A percentile compares a stretch with the other conserved stretches of the same genome.
Conservation (phyloP, 768 basidiomycete species). For the Psilocybe azurescens region DNA sequence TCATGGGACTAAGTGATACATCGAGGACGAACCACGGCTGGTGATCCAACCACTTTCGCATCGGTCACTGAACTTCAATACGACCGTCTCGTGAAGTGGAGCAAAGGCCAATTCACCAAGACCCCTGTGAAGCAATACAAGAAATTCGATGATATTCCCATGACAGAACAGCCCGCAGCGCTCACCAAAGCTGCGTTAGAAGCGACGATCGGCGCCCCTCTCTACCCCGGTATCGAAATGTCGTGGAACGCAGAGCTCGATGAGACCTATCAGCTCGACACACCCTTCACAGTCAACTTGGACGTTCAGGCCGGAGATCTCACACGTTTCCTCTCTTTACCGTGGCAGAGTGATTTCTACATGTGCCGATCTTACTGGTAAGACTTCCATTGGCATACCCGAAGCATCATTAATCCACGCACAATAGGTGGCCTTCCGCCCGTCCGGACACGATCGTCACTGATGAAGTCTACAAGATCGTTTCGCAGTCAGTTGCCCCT, state of each 20-base stretch:
- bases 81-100: conserved; percentile 33
- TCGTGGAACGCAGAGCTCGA: conserved; percentile 33
- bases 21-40: conserved; percentile 10
- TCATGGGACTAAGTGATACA: neutral
- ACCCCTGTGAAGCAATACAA: conserved; percentile 8
- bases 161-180: conserved; percentile 24
- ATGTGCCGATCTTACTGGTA: conserved; percentile 37
- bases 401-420: no score
- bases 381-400: neutral
- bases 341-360: conserved; percentile 41
- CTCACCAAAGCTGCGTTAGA: conserved; percentile 35
- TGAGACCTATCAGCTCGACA: conserved; percentile 25
- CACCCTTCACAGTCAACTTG: conserved; percentile 31
- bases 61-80: conserved; percentile 36
- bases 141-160: conserved; percentile 23
- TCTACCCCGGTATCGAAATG: conserved; percentile 40
- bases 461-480: conserved; percentile 15
- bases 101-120: conserved; percentile 26
- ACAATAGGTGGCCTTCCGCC: conserved; percentile 33
- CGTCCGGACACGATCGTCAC: conserved; percentile 33
- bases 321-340: conserved; percentile 35
- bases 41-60: conserved; percentile 25
- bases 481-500: conserved; percentile 14
- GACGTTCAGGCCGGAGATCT: conserved; percentile 32
- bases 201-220: conserved; percentile 33